Conservation (phyloP, 2,329 filamentous ascomycete genomes). For the Lasiodiplodia hormozganensis region DNA sequence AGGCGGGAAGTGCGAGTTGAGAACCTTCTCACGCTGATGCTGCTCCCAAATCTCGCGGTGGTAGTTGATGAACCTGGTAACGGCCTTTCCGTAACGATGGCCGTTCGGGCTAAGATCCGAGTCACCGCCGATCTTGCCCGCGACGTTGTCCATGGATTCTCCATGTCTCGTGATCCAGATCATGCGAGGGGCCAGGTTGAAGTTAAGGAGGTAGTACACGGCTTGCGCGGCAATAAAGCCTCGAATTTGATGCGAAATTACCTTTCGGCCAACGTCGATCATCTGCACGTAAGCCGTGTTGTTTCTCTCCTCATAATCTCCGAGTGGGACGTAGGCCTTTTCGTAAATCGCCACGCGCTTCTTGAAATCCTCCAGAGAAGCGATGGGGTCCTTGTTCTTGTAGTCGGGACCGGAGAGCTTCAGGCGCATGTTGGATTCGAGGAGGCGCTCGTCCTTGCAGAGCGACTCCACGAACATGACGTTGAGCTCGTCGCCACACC, state of each 20-base stretch:
- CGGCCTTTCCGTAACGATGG: slow-evolving; percentile 75
- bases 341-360: slow-evolving; percentile 91
- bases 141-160: slow-evolving; percentile 85
- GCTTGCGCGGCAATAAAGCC: slow-evolving; percentile 93
- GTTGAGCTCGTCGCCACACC: slow-evolving; percentile 83
- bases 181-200: slow-evolving; percentile 92
- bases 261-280: slow-evolving; percentile 95
- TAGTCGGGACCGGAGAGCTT: slow-evolving; percentile 97
- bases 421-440: slow-evolving; percentile 96
- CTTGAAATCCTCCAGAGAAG: slow-evolving; percentile 89
- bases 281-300: slow-evolving; percentile 97
- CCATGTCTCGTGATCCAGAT: slow-evolving; percentile 99
- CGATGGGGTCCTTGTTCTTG: slow-evolving; percentile 85
- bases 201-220: slow-evolving; percentile 93
- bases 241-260: slow-evolving; percentile 86
- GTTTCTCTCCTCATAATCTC: slow-evolving; percentile 87
- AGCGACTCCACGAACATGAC: slow-evolving; percentile 96
- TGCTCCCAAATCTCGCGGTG: slow-evolving; percentile 84
- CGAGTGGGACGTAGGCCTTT: slow-evolving; percentile 89
- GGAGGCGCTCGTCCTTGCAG: slow-evolving; percentile 80
- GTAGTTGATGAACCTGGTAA: slow-evolving; percentile 82
- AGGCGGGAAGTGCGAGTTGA: slow-evolving; percentile 84
- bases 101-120: slow-evolving; percentile 84
- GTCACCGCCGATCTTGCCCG: slow-evolving; percentile 90
- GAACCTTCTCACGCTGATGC: slow-evolving; percentile 79